These are phyloP conservation scores for Musa acuminata DNA, from an alignment of 176 grass and related monocot genomes.

Conservation along the genomic window DNA sequence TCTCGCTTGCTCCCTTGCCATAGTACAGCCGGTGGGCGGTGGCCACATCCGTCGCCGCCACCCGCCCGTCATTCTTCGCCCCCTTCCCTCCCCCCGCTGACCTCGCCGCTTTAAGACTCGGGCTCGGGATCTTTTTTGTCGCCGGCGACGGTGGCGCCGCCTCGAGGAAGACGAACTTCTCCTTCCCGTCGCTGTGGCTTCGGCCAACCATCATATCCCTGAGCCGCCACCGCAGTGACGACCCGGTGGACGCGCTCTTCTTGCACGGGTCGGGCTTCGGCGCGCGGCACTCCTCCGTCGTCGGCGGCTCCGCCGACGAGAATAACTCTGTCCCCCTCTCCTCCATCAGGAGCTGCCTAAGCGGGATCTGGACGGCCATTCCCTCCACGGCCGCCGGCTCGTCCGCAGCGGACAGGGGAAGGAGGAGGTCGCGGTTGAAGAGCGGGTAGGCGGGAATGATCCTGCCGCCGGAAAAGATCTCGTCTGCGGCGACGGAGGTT, in stretches of 20 bases:
- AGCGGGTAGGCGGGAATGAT: background rate
- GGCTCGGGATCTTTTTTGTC: background rate
- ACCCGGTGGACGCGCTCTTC: conserved; percentile 14
- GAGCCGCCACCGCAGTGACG: background rate
- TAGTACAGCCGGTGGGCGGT: conserved; percentile 2
- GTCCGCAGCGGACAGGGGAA: background rate
- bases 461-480: conserved; percentile 1
- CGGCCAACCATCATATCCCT: conserved; percentile 9
- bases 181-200: conserved; percentile 23
- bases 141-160: background rate
- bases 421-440: background rate
- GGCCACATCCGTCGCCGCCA: background rate
- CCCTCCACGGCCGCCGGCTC: background rate
- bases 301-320: background rate
- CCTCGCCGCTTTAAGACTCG: background rate
- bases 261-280: background rate
- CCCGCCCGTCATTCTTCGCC: background rate
- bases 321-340: background rate
- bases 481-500: background rate
- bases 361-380: background rate
- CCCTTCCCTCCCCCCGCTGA: background rate
- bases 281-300: no score
- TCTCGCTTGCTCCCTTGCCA: background rate
- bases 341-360: background rate
- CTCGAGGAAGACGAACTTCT: conserved; percentile 17